Evolutionary conservation across 2,329 filamentous ascomycete genomes (phyloP).

Genomic region (Colletotrichum liriopes): DNA sequence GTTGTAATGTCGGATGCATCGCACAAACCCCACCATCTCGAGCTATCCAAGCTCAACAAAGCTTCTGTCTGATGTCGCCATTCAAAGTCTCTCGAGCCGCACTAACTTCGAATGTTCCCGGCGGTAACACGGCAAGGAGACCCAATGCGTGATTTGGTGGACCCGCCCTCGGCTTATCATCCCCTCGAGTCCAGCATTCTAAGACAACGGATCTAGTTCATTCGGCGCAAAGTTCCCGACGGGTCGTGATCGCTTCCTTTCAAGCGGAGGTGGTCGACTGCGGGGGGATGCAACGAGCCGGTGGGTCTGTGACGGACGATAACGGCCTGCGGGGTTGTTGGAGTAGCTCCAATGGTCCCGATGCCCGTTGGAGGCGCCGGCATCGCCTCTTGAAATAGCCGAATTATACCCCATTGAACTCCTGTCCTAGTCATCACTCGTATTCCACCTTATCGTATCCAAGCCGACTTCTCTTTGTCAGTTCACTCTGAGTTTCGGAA

Average conservation of each 20-base stretch:
- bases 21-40: neutral
- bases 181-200: neutral
- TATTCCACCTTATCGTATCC: neutral
- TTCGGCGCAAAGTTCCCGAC: conserved; percentile 32
- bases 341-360: conserved; percentile 5
- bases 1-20: neutral
- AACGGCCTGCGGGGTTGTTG: conserved; percentile 38
- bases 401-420: neutral
- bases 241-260: neutral
- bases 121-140: neutral
- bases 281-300: conserved; percentile 12
- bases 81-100: neutral
- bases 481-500: neutral
- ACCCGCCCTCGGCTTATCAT: conserved; percentile 22
- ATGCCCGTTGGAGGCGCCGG: conserved; percentile 12
- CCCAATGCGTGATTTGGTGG: conserved; percentile 18
- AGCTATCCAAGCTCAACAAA: neutral
- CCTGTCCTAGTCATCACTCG: neutral
- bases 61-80: neutral
- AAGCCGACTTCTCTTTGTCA: neutral
- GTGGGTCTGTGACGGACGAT: conserved; percentile 21
- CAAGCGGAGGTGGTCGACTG: neutral
- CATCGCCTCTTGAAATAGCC: neutral
- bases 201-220: too few species aligned
- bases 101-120: neutral